phyloP scores from a whole-genome alignment of 768 basidiomycete genomes.

The Collybia mongolica region DNA sequence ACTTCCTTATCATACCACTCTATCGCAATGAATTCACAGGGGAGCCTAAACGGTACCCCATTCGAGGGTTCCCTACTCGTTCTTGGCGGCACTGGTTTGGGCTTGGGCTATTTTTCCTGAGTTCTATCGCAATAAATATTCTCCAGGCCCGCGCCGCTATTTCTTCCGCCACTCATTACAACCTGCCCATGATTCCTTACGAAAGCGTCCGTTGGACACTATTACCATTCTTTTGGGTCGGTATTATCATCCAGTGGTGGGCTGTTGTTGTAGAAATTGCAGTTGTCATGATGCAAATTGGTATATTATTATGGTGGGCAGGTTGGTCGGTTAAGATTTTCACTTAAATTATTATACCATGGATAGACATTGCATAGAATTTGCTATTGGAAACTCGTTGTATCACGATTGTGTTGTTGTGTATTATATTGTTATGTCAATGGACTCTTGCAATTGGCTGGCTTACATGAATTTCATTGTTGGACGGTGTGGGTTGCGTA shows the following conservation, averaged over 20 bases:
- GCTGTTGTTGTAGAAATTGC: conserved; percentile 59
- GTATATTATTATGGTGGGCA: conserved; percentile 69
- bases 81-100: conserved; percentile 70
- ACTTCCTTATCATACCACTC: conserved; percentile 79
- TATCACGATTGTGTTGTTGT: background rate
- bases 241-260: conserved; percentile 65
- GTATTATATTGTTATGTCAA: conserved; percentile 7
- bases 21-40: conserved; percentile 86
- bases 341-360: conserved; percentile 21
- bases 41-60: conserved; percentile 64
- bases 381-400: background rate
- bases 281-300: conserved; percentile 57
- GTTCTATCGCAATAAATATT: conserved; percentile 45
- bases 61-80: conserved; percentile 56
- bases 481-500: background rate
- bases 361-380: conserved; percentile 2
- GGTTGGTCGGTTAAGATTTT: conserved; percentile 65
- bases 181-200: conserved; percentile 56
- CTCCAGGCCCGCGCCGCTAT: conserved; percentile 61
- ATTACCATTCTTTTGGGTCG: conserved; percentile 63
- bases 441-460: background rate
- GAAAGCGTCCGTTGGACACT: conserved; percentile 62
- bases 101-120: conserved; percentile 49
- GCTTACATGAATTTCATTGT: background rate
- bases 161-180: conserved; percentile 51